Conservation (phyloP, 2,329 filamentous ascomycete species). For the Zopfia rhizophila region DNA sequence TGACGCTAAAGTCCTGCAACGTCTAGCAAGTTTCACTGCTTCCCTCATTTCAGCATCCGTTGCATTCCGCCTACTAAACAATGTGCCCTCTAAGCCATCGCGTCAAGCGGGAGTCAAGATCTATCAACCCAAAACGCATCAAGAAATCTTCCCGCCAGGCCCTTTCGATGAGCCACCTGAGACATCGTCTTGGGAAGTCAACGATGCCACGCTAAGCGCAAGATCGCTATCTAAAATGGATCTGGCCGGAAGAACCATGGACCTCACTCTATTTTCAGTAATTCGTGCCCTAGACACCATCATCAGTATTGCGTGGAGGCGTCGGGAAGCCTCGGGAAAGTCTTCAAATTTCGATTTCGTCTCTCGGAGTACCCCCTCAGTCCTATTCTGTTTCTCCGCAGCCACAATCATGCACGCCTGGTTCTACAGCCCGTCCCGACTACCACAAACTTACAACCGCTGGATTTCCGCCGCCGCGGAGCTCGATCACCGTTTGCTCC, state of each 20-base stretch:
- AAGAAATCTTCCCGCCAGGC: slow-evolving; percentile 24
- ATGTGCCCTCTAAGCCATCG: too few species aligned
- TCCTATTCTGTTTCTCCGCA: slow-evolving; percentile 76
- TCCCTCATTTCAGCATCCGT: slow-evolving; percentile 61
- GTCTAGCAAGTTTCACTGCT: slow-evolving; percentile 54
- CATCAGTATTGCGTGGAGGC: slow-evolving; percentile 59
- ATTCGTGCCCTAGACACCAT: slow-evolving; percentile 78
- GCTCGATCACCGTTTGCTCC: slow-evolving; percentile 78
- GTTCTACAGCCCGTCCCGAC: slow-evolving; percentile 77
- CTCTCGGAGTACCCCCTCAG: slow-evolving; percentile 68
- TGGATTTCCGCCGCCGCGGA: slow-evolving; percentile 84
- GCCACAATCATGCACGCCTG: slow-evolving; percentile 89
- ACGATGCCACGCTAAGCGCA: slow-evolving; percentile 13
- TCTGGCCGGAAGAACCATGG: slow-evolving; percentile 78
- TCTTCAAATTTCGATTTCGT: slow-evolving; percentile 20
- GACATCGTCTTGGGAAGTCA: slow-evolving; percentile 8
- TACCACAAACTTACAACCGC: slow-evolving; percentile 79
- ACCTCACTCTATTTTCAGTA: slow-evolving; percentile 82
- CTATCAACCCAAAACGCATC: slow-evolving; percentile 16
- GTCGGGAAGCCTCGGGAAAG: slow-evolving; percentile 54
- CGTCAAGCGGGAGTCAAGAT: background rate
- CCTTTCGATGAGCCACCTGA: slow-evolving; percentile 42
- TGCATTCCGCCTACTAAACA: slow-evolving; percentile 52
- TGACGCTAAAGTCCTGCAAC: slow-evolving; percentile 1
- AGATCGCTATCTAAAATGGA: slow-evolving; percentile 25